These are phyloP conservation scores for Coprinopsis marcescibilis DNA, from an alignment of 768 basidiomycete species.

Conservation along the genomic window DNA sequence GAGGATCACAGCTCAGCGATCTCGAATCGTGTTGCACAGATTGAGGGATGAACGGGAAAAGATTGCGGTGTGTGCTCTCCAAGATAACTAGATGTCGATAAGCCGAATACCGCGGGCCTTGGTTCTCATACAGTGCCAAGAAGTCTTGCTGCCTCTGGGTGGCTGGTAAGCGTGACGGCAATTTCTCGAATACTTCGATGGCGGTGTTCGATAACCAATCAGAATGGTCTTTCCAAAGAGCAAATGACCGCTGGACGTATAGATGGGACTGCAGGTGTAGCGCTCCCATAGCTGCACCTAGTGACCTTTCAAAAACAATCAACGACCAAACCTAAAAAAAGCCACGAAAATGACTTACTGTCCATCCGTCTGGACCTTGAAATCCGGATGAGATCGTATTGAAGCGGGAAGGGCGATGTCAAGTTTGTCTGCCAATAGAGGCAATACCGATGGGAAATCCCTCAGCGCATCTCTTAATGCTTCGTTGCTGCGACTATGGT, in stretches of 20 bases:
- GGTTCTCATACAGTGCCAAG: conserved; percentile 33
- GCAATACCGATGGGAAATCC: conserved; percentile 76
- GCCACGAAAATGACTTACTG: conserved; percentile 38
- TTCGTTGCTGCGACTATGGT: conserved; percentile 51
- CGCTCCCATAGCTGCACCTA: conserved; percentile 37
- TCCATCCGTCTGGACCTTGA: conserved; percentile 65
- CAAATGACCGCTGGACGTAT: conserved; percentile 71
- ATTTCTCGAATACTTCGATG: conserved; percentile 32
- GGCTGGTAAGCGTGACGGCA: conserved; percentile 30
- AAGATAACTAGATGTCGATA: conserved; percentile 78
- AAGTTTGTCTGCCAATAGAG: conserved; percentile 80
- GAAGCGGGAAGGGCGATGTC: conserved; percentile 58
- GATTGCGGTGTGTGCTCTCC: conserved; percentile 50
- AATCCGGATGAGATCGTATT: conserved; percentile 55
- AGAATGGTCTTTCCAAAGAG: conserved; percentile 76
- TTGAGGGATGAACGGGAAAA: conserved; percentile 70
- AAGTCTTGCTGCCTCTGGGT: conserved; percentile 29
- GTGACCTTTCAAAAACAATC: conserved; percentile 21
- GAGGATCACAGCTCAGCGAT: conserved; percentile 76
- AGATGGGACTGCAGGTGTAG: conserved; percentile 84
- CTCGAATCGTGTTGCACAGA: conserved; percentile 40
- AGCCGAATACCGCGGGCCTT: conserved; percentile 43
- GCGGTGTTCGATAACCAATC: conserved; percentile 70
- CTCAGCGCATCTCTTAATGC: conserved; percentile 71
- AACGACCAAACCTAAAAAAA: conserved; percentile 1